phyloP scores from a whole-genome alignment of 2,329 filamentous ascomycete genomes.

The Fusarium transvaalense region DNA sequence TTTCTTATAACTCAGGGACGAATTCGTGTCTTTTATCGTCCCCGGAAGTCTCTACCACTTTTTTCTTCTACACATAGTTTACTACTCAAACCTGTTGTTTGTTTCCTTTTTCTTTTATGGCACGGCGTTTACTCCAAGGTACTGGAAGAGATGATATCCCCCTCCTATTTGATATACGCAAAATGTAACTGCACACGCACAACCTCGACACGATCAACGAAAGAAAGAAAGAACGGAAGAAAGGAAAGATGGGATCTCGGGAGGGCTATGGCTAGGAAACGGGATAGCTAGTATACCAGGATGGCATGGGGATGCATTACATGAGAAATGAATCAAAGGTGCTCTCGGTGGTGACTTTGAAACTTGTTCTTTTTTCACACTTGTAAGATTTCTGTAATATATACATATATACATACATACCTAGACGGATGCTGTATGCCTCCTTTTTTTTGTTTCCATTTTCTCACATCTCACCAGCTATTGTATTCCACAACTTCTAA shows the following conservation, averaged over 20 bases:
- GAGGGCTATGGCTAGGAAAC: constrained; percentile 1
- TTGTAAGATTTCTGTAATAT: constrained; percentile 44
- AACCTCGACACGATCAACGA: constrained; percentile 25
- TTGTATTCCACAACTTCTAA: background rate
- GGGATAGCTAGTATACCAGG: constrained; percentile 27
- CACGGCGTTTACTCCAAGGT: constrained; percentile 45
- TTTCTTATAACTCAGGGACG: constrained; percentile 14
- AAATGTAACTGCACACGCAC: constrained; percentile 30
- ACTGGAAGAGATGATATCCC: constrained; percentile 49
- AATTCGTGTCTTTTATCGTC: constrained; percentile 8
- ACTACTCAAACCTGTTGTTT: background rate
- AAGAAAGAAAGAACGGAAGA: constrained; percentile 27
- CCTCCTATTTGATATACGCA: constrained; percentile 39
- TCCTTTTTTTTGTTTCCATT: constrained; percentile 4
- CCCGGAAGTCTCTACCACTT: background rate
- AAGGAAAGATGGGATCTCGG: constrained; percentile 12
- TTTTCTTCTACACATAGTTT: background rate
- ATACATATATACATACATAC: constrained; percentile 18
- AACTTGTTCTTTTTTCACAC: constrained; percentile 9
- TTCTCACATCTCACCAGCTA: constrained; percentile 2
- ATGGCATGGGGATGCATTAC: constrained; percentile 3
- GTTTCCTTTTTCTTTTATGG: constrained; percentile 19
- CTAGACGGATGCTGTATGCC: constrained; percentile 26
- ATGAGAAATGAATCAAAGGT: constrained; percentile 33
- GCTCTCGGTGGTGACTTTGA: constrained; percentile 8